Evolutionary conservation across 371 early-diverging fungal species (phyloP), one percentile per base, ranked within the genome.

Genomic region (Lichtheimia ramosa): DNA sequence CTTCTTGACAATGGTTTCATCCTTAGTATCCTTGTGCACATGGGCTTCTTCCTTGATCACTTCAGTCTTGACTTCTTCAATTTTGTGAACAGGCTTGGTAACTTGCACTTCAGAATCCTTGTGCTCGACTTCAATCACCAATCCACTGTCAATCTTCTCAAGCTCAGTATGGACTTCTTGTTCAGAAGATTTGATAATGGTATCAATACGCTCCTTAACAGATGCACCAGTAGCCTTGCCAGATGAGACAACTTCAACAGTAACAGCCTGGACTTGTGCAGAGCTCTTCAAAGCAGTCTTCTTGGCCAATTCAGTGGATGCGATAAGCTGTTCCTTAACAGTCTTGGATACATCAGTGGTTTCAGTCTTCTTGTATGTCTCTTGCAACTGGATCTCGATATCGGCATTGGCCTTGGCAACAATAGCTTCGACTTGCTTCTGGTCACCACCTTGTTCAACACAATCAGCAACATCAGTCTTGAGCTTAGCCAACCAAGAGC

Each of bases 131-230:
- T 39, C 53, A 18, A 53, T 53, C 16, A 14, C 16, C 7, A 53
- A 13, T 34, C 34, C 53, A 10, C 7, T 25, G 3, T 53, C 24
- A 12, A 21, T 10, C 14, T 40, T 41, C 14, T 53, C 20, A 10
- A 53, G 27, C 54, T 34, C 54, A 53, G 53, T 41, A 14, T 40
- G 15, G 41, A 54, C 40, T 40, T 54, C 39, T 54, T 54, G 39
- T 3, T 10, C 21, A 34, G 53, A 34, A 15, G 53, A 21, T 25
- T 28, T 40, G 25, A 24, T 25, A 7, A n/a, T n/a, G 43, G 43
- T 16, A 16, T 43, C 14, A 3, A 23, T 51, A 14, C 48, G 10
- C 21, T 20, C 48, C 15, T 16, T 16, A 4, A 21, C 15, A 48
- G 21, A 48, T 48, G 3, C 43, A 43, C 43, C 43, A 48, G 43